Conservation (phyloP, 1,284 basidiomycete genomes). For the Sanghuangporus weigelae region DNA sequence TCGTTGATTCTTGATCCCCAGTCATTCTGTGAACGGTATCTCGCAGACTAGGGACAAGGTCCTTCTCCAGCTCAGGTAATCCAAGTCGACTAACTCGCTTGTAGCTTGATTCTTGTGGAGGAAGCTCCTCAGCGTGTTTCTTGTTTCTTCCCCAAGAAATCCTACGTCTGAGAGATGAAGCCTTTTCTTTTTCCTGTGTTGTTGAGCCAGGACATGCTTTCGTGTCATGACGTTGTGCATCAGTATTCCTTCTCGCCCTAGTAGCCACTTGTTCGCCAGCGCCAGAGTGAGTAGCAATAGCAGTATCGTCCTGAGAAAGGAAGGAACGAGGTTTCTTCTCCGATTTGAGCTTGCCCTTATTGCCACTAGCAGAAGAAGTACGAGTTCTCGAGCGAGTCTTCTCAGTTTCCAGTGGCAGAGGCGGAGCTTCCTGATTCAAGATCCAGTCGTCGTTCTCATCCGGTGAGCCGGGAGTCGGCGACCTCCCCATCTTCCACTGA, state of each 20-base stretch:
- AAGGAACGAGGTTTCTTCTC: constrained; percentile 1
- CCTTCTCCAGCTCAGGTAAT: constrained; percentile 52
- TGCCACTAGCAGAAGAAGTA: constrained; percentile 5
- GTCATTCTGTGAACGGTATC: constrained; percentile 73
- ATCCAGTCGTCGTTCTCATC: constrained; percentile 10
- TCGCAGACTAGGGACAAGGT: constrained; percentile 58
- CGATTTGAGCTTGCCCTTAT: neutral
- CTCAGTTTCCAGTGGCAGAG: neutral
- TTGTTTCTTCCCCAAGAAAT: constrained; percentile 14
- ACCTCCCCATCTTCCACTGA: neutral
- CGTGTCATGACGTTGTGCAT: neutral
- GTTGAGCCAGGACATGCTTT: neutral
- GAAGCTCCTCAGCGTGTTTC: neutral
- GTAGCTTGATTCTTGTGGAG: neutral
- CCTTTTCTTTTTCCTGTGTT: neutral
- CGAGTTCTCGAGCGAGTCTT: constrained; percentile 3
- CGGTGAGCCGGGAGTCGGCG: neutral
- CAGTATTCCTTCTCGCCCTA: neutral
- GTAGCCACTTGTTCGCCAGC: neutral
- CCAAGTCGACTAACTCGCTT: constrained; percentile 35
- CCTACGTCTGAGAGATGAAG: constrained; percentile 1
- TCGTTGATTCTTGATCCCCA: neutral
- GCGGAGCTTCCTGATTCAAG: neutral
- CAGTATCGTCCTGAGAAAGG: neutral
- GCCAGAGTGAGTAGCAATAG: neutral